Percentiles rank a stretch among this genome's conserved stretches.
These are phyloP conservation scores for Solanum ahanhuiri DNA, from an alignment of 257 asterid species.

Conservation along the genomic window DNA sequence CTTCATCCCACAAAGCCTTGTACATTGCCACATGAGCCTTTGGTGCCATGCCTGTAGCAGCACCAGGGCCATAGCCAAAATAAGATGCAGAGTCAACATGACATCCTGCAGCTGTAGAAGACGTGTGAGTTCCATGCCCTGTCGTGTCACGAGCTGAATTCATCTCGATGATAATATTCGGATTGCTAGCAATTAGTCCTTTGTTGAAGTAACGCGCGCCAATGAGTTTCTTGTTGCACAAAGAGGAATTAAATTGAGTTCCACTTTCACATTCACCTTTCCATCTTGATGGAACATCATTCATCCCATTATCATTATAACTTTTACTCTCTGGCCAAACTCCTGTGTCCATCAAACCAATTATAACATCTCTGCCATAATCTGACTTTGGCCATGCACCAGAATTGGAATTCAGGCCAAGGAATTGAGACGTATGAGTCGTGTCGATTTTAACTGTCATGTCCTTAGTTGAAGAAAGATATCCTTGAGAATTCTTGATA, in stretches of 20 bases:
- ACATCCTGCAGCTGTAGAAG: constrained; percentile 57
- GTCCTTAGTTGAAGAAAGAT: constrained; percentile 40
- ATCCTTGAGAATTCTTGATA: constrained; percentile 30
- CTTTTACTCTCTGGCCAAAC: constrained; percentile 77
- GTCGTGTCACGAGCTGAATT: constrained; percentile 47
- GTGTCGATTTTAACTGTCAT: constrained; percentile 36
- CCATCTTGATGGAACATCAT: constrained; percentile 46
- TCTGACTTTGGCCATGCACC: constrained; percentile 51
- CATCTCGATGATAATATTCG: constrained; percentile 40
- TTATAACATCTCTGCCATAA: constrained; percentile 43
- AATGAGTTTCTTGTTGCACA: constrained; percentile 67
- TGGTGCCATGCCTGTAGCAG: constrained; percentile 50
- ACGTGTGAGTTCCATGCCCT: constrained; percentile 74
- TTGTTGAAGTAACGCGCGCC: constrained; percentile 60
- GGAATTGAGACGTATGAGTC: constrained; percentile 41
- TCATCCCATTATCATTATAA: constrained; percentile 37
- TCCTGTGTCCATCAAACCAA: constrained; percentile 62
- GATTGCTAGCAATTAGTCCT: constrained; percentile 40
- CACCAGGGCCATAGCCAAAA: constrained; percentile 55
- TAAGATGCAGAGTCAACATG: constrained; percentile 27
- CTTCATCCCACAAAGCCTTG: constrained; percentile 57
- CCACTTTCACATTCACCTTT: constrained; percentile 55
- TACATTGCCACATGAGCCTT: constrained; percentile 54
- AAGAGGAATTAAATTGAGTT: constrained; percentile 35
- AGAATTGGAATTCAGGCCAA: constrained; percentile 38